Evolutionary conservation across 257 asterid genomes (phyloP).

Genomic region (Solanum arcanum): DNA sequence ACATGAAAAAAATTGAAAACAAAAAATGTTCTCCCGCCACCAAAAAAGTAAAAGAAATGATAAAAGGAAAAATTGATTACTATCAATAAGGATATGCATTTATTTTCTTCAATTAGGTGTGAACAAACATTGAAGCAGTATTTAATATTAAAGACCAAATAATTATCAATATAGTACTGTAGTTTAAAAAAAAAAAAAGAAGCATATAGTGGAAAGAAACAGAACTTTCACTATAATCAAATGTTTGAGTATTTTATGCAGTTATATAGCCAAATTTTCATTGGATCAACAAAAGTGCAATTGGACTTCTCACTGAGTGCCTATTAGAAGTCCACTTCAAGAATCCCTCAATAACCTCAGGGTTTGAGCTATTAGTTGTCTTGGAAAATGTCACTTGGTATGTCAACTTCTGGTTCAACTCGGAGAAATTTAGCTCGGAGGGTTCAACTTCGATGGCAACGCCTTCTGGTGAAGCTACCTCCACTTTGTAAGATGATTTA

Average conservation of each 20-base stretch:
- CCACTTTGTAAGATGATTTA: constrained; percentile 12
- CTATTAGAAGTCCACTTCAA: constrained; percentile 27
- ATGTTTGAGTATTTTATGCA: background rate
- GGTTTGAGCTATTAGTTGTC: background rate
- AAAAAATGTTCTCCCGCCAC: background rate
- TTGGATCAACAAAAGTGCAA: background rate
- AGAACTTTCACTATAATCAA: background rate
- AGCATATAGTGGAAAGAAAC: background rate
- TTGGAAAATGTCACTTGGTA: constrained; percentile 24
- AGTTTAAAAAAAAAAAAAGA: background rate
- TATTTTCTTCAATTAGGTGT: background rate
- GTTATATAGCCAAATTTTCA: background rate
- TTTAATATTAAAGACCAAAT: background rate
- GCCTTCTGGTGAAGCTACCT: constrained; percentile 11
- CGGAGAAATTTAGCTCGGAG: constrained; percentile 2
- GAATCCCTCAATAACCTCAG: constrained; percentile 17
- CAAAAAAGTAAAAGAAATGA: background rate
- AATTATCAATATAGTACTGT: background rate
- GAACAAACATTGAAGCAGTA: background rate
- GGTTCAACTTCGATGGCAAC: constrained; percentile 20
- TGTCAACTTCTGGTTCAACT: constrained; percentile 14
- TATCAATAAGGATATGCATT: background rate
- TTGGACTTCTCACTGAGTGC: constrained; percentile 26
- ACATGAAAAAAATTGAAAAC: background rate
- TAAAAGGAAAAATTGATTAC: background rate